Evolutionary conservation across 257 asterid species (phyloP).

Genomic region (Catharanthus roseus): DNA sequence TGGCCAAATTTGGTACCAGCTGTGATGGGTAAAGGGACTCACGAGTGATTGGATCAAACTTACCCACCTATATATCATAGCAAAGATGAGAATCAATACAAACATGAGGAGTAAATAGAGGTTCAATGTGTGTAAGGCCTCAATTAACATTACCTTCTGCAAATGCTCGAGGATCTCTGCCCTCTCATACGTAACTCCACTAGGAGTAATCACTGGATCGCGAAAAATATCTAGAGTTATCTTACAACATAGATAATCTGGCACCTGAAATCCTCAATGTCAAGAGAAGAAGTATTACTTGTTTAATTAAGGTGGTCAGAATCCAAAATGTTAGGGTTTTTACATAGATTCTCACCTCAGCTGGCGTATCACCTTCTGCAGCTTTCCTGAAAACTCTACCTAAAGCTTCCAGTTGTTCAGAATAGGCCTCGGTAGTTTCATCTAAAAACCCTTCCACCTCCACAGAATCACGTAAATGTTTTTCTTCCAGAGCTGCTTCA

Average conservation of each 20-base stretch:
- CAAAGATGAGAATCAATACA: slow-evolving; percentile 15
- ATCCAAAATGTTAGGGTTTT: slow-evolving; percentile 5
- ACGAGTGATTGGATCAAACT: slow-evolving; percentile 78
- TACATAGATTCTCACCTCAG: slow-evolving; percentile 39
- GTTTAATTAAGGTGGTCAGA: slow-evolving; percentile 1
- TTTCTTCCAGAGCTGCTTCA: slow-evolving; percentile 65
- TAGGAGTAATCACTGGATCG: slow-evolving; percentile 88
- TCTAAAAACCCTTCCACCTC: slow-evolving; percentile 51
- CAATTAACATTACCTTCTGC: slow-evolving; percentile 42
- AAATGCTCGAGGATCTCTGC: slow-evolving; percentile 71
- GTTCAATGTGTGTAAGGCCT: neutral
- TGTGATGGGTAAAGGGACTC: slow-evolving; percentile 55
- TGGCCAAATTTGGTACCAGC: slow-evolving; percentile 77
- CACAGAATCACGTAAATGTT: slow-evolving; percentile 33
- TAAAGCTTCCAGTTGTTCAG: slow-evolving; percentile 51
- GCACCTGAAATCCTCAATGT: slow-evolving; percentile 56
- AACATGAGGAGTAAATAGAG: neutral
- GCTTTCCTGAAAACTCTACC: slow-evolving; percentile 49
- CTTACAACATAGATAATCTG: slow-evolving; percentile 80
- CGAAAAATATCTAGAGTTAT: slow-evolving; percentile 75
- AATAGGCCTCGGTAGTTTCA: slow-evolving; percentile 25
- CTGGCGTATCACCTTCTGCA: slow-evolving; percentile 61
- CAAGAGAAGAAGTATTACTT: slow-evolving; percentile 2
- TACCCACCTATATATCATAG: slow-evolving; percentile 59
- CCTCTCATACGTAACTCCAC: slow-evolving; percentile 95